These are phyloP conservation scores for Glycine latifolia DNA, from an alignment of 306 rosid species.

Conservation along the genomic window DNA sequence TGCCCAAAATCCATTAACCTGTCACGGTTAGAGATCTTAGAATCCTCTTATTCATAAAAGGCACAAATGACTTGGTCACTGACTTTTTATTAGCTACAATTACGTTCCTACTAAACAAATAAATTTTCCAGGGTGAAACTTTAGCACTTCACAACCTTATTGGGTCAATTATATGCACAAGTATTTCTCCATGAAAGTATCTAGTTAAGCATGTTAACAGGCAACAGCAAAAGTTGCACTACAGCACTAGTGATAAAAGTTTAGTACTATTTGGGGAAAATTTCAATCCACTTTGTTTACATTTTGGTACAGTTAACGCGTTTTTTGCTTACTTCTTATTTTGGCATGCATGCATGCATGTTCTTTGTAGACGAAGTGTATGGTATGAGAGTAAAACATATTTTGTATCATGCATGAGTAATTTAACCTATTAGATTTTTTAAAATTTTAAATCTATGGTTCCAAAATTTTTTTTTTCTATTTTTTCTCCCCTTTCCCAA, in stretches of 20 bases:
- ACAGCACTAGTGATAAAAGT: background rate
- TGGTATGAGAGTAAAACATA: too few relatives aligned
- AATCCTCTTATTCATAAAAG: too few relatives aligned
- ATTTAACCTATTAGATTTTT: too few relatives aligned
- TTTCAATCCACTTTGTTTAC: background rate
- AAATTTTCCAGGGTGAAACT: background rate
- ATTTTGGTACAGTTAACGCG: background rate
- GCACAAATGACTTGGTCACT: background rate
- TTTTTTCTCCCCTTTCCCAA: too few relatives aligned
- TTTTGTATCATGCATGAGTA: too few relatives aligned
- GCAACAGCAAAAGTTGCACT: background rate
- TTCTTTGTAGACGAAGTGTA: too few relatives aligned
- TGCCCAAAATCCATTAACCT: too few relatives aligned
- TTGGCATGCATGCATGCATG: background rate
- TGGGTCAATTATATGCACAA: background rate
- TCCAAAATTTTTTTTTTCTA: too few relatives aligned
- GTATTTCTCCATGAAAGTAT: background rate
- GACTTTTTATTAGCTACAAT: background rate
- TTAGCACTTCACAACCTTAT: background rate
- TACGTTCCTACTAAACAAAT: background rate
- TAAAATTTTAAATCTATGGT: too few relatives aligned
- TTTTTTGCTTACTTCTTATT: background rate
- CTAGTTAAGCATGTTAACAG: background rate
- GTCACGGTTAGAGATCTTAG: background rate
- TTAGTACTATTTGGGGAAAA: background rate